Conservation (phyloP, 805 yeast genomes). For the Pichia insulana region DNA sequence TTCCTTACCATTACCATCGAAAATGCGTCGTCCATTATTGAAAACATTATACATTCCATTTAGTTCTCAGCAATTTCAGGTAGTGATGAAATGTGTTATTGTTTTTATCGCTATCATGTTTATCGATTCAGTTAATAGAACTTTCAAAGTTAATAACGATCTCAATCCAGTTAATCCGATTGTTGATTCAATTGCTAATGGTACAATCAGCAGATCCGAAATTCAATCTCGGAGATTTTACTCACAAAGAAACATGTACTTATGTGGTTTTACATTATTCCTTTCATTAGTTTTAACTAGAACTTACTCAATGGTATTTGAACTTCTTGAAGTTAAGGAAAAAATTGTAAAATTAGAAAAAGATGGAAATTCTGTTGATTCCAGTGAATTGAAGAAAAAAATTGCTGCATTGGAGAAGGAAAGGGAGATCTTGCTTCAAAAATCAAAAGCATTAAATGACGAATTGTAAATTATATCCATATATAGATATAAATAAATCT, state of each 20-base stretch:
- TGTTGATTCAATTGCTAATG: constrained; percentile 13
- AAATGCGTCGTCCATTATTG: constrained; percentile 59
- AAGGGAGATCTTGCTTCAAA: constrained; percentile 59
- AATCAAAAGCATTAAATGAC: constrained; percentile 54
- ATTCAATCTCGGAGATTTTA: constrained; percentile 86
- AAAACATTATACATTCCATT: constrained; percentile 58
- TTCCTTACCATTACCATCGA: constrained; percentile 80
- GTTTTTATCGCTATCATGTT: constrained; percentile 80
- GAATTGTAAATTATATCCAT: constrained; percentile 44
- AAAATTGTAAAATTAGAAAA: constrained; percentile 24
- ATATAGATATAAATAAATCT: not conserved
- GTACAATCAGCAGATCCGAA: constrained; percentile 59
- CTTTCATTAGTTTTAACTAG: constrained; percentile 77
- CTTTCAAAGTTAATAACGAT: constrained; percentile 59
- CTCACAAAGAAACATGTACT: constrained; percentile 92
- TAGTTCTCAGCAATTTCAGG: constrained; percentile 59
- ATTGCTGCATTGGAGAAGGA: constrained; percentile 55
- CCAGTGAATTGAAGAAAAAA: constrained; percentile 33
- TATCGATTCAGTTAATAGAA: constrained; percentile 81
- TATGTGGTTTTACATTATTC: constrained; percentile 92
- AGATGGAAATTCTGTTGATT: constrained; percentile 13
- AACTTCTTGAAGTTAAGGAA: constrained; percentile 58
- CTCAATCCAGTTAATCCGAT: constrained; percentile 28
- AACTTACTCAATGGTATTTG: constrained; percentile 73
- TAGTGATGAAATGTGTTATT: constrained; percentile 71